Base-by-base conservation (phyloP, 768 basidiomycete species). In the Naganishia vishniacii region DNA sequence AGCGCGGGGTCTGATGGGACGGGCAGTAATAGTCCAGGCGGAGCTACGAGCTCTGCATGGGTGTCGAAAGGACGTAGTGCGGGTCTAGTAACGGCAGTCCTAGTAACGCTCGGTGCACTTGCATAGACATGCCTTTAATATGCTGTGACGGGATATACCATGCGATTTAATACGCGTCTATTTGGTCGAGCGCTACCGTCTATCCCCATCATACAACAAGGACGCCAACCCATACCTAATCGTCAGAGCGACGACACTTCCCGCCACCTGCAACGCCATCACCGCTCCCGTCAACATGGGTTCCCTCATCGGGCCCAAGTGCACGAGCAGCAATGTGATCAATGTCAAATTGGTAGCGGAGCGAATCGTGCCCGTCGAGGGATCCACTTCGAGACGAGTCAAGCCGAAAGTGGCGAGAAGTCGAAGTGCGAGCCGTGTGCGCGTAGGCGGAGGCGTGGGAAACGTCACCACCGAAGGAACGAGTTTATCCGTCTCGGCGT, bases 311-410 rank as follows among this genome's bases (percentile, higher is more conserved):
- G 89, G 86, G 2, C 93, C 93, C 6, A 88, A 73, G 23, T 84
- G 81, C 25, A 94, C 78, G 31, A 99, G 81, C 60, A 95, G 81
- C 60, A 88, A 83, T 75, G 95, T 98, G 32, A 94, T 80, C 64
- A 99, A 85, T 0, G 95, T 99, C 65, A 98, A 78, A 76, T 99
- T 99, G 37, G 88, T 91, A 4, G 85, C 82, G 64, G 87, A 86
- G 2, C 81, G 72, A 68, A 95, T 86, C 26, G 73, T 76, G 25
- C 80, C 85, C 46, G 80, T 15, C 82, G 78, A 69, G 86, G 82
- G 18, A 79, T 66, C 29, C 82, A 84, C 3, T 26, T 18, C 15
- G 23, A 61, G n/a, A 26, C 28, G 47, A 41, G 62, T 56, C 3
- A 48, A 40, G 2, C 56, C 18, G 15, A 58, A 26, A 13, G 42